phyloP scores from a whole-genome alignment of 768 basidiomycete species.

The Suillus discolor region DNA sequence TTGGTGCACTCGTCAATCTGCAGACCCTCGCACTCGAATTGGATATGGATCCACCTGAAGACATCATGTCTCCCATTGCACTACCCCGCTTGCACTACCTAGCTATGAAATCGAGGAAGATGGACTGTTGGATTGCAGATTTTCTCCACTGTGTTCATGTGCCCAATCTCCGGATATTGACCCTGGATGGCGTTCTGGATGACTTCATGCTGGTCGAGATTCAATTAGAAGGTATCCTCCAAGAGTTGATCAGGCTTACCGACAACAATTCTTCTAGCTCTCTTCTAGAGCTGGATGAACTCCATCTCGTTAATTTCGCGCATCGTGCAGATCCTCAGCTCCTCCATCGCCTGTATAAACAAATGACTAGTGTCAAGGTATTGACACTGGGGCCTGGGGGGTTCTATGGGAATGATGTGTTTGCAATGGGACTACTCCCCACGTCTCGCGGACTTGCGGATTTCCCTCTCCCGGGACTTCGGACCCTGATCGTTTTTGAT shows the following conservation, averaged over 20 bases:
- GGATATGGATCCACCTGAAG: not conserved
- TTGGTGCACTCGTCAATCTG: not conserved
- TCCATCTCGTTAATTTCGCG: not conserved
- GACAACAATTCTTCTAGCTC: not conserved
- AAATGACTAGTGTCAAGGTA: not conserved
- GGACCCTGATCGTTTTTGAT: not conserved
- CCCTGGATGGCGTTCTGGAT: not conserved
- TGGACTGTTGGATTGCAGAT: not conserved
- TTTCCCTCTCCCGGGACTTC: slow-evolving; percentile 1
- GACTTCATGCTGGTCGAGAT: not conserved
- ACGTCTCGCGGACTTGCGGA: not conserved
- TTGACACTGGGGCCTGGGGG: not conserved
- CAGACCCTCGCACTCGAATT: not conserved
- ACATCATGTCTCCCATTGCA: not conserved
- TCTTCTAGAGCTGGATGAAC: slow-evolving; percentile 1
- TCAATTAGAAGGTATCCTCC: not conserved
- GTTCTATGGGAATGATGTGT: not conserved
- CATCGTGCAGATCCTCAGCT: not conserved
- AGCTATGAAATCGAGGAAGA: not conserved
- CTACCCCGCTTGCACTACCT: not conserved
- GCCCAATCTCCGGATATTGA: not conserved
- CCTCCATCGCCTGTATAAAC: not conserved
- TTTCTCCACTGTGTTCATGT: not conserved
- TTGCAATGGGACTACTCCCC: not conserved
- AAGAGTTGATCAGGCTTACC: not conserved